These are phyloP conservation scores for Heliosperma pusillum DNA, from an alignment of 148 eudicot species.

Conservation along the genomic window DNA sequence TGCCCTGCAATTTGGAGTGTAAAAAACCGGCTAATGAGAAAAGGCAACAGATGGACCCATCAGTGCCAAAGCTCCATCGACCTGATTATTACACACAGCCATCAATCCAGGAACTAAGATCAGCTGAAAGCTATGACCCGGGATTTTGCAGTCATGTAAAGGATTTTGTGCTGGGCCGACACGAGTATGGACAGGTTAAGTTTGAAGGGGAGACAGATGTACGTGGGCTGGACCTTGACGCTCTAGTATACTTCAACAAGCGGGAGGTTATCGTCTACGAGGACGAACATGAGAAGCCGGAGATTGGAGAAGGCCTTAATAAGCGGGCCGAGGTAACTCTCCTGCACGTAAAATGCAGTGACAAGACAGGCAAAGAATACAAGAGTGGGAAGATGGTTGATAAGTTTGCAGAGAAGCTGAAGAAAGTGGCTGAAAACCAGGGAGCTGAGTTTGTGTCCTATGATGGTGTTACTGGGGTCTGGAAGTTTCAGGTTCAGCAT, in stretches of 20 bases:
- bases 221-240: conserved; percentile 48
- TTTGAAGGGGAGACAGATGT: conserved; percentile 64
- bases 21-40: not conserved
- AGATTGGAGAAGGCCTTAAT: conserved; percentile 67
- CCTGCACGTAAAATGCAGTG: conserved; percentile 46
- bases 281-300: conserved; percentile 51
- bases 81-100: conserved; percentile 58
- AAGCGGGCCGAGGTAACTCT: conserved; percentile 70
- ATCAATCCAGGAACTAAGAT: conserved; percentile 37
- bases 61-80: conserved; percentile 50
- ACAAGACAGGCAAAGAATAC: conserved; percentile 47
- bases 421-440: conserved; percentile 38
- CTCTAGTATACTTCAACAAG: conserved; percentile 41
- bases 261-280: conserved; percentile 54
- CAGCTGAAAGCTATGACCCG: conserved; percentile 43
- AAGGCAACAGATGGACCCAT: not conserved
- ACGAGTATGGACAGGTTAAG: conserved; percentile 62
- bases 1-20: not conserved
- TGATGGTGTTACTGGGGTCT: conserved; percentile 48
- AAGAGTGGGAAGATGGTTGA: conserved; percentile 40
- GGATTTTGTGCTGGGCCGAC: conserved; percentile 64
- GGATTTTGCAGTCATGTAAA: conserved; percentile 59
- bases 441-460: conserved; percentile 66
- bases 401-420: conserved; percentile 50
- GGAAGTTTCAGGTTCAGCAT: conserved; percentile 66